Base-by-base conservation (phyloP, 2,329 filamentous ascomycete genomes). In the Talaromyces funiculosus region DNA sequence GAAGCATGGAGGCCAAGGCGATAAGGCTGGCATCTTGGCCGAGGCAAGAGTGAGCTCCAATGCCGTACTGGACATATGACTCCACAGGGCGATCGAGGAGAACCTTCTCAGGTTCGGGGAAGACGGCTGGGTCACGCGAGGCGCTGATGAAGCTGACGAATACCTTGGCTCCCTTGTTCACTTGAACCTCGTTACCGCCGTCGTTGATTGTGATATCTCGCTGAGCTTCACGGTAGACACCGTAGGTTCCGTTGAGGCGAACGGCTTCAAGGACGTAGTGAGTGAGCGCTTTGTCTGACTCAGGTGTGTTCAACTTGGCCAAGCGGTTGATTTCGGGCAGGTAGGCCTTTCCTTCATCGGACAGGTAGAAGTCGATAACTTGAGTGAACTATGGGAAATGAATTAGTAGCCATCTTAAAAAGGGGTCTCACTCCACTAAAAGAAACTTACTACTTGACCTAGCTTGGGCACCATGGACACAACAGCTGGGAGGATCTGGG, bases 191-290 rank as follows among this genome's bases (percentile, higher is more conserved):
- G 24, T 75, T 74, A 56, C 71, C 72, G 14, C 80, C 80, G 60
- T 86, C 82, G 26, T 85, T 80, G 53, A 85, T 77, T 1, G 76
- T 76, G 54, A 82, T 78, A 18, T 74, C 68, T 0, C 68, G 72
- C 0, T 79, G 73, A 2, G 82, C 83, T 59, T 84, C 76, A 40
- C 87, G 84, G 76, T 84, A 86, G 1, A 85, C 78, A 9, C 83
- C 82, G 59, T 85, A 84, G 0, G 83, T 84, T 10, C 86, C 84
- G 3, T 85, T 84, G 57, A 92, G 78, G 40, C 89, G 86, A 59
- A 89, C 81, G 16, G 86, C 89, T 72, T 90, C 90, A 78, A 88
- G 80, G 45, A 84, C 85, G 69, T 90, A 92, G 40, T 85, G 86
- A 1, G 88, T 79, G 2, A 93, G 79, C 35, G 83, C 75, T 1